Conservation (phyloP, 352 stramenopile species). For the Lagenidium sp. region DNA sequence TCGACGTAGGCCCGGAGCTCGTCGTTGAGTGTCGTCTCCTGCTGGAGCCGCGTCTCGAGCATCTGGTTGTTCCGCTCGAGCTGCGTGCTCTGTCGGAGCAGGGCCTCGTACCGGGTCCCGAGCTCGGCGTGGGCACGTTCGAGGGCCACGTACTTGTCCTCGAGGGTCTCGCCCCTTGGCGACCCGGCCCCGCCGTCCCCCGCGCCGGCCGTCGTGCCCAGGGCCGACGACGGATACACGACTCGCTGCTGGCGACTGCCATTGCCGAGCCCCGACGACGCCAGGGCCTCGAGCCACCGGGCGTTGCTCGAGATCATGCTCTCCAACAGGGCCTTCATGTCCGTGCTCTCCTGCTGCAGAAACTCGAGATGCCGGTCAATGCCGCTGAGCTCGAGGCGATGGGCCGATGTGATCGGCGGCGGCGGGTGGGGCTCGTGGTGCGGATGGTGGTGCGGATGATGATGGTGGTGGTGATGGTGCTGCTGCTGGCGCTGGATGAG, state of each 20-base stretch:
- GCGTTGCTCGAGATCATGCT: conserved; percentile 67
- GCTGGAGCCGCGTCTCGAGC: conserved; percentile 52
- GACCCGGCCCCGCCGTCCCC: neutral
- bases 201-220: conserved; percentile 2
- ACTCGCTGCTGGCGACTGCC: conserved; percentile 14
- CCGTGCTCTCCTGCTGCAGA: conserved; percentile 51
- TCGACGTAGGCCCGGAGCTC: conserved; percentile 58
- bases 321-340: conserved; percentile 58
- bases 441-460: too few species aligned
- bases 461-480: conserved; percentile 4
- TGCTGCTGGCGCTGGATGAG: neutral
- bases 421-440: conserved; percentile 3
- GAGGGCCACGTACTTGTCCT: conserved; percentile 41
- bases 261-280: conserved; percentile 11
- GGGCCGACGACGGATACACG: conserved; percentile 10
- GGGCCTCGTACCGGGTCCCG: conserved; percentile 40
- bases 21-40: conserved; percentile 52
- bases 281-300: conserved; percentile 55
- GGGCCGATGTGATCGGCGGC: conserved; percentile 13
- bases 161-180: conserved; percentile 13
- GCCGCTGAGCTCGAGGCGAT: conserved; percentile 31
- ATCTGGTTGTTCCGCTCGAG: conserved; percentile 51
- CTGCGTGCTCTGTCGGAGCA: conserved; percentile 31
- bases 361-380: conserved; percentile 63
- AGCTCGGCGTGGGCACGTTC: conserved; percentile 40